Evolutionary conservation across 148 eudicot species (phyloP).

Genomic region (Persicaria tinctoria): DNA sequence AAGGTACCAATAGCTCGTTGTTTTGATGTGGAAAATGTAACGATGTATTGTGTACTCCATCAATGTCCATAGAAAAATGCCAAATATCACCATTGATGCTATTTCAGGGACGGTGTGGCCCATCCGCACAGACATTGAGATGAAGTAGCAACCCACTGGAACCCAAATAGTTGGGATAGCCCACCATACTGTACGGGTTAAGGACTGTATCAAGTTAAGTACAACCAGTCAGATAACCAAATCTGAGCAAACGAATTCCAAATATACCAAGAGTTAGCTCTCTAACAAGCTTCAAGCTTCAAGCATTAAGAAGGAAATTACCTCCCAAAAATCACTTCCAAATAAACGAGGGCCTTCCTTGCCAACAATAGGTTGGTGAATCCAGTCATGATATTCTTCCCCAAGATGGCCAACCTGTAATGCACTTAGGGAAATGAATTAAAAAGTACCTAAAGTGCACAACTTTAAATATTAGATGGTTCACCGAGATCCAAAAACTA

Average conservation of each 20-base stretch:
- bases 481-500: background rate
- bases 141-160: conserved; percentile 7
- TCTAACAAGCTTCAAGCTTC: background rate
- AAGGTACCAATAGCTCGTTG: conserved; percentile 13
- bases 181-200: conserved; percentile 15
- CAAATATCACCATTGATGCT: conserved; percentile 1
- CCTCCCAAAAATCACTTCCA: conserved; percentile 56
- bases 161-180: conserved; percentile 8
- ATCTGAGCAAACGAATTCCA: background rate
- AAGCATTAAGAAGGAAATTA: conserved; percentile 14
- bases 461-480: background rate
- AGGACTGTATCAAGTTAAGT: conserved; percentile 1
- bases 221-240: background rate
- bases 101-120: conserved; percentile 4
- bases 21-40: conserved; percentile 12
- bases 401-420: conserved; percentile 69
- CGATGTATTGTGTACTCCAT: conserved; percentile 12
- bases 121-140: background rate
- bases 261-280: background rate
- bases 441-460: background rate
- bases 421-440: background rate
- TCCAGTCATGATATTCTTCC: conserved; percentile 63
- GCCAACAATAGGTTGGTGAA: conserved; percentile 56
- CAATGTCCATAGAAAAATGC: background rate
- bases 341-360: conserved; percentile 68